Base-by-base conservation (phyloP, 768 basidiomycete genomes). In the Kwoniella sp. region DNA sequence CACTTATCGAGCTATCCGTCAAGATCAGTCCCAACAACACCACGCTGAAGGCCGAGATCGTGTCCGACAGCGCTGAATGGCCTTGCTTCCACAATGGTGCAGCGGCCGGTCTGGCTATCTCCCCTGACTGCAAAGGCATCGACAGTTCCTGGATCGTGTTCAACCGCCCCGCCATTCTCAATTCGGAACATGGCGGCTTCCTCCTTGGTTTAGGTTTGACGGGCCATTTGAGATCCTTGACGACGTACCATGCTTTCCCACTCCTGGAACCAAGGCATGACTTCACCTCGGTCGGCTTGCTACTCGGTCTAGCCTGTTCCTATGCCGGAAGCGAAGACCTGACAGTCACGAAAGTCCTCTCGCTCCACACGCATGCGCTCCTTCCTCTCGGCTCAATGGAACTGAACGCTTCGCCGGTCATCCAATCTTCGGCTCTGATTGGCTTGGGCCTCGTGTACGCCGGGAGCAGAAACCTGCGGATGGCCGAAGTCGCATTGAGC, bases 41-140 rank as follows among this genome's bases (percentile, higher is more conserved):
- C 8, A 56, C 71, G 5, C 61, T 74, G 45, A 76, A 83, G n/a
- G 88, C 88, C 22, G 90, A 91, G 77, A 86, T 93, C 64, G 83
- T 86, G 0, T 71, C 81, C 0, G 94, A 97, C 48, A 88, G 88
- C 30, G 81, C 86, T 4, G 86, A 84, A 57, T 99, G 95, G 96
- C 93, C 91, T n/a, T 91, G 94, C 66, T 99, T 99, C 81, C 93
- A 98, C 81, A 93, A 95, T 68, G 96, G 96, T 11, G 95, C 96
- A 0, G 92, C 93, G 8, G 91, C 92, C 3, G 96, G 90, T 2
- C 81, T 99, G 50, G 88, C 91, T 7, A 87, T 97, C 55, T 87
- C 89, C 0, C 87, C 90, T 0, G 85, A 86, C n/a, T 86, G 89
- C 9, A 81, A 83, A 54, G 87, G 87, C 11, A 86, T 98, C 48